Conservation (phyloP, 805 yeast species). For the Yarrowia sp. region DNA sequence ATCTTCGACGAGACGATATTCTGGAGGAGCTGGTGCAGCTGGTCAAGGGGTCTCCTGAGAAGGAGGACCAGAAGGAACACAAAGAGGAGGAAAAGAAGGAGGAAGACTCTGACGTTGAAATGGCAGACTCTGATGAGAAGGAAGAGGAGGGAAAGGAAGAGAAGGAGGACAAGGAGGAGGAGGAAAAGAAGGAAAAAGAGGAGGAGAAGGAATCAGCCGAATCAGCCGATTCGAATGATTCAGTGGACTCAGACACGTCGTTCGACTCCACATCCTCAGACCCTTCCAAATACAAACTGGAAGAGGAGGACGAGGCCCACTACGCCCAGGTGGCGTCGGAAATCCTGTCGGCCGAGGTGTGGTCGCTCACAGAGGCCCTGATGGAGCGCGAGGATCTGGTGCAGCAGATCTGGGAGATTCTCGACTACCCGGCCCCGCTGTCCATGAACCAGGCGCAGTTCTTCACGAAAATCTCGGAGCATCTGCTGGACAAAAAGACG, state of each 20-base stretch:
- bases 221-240: background rate
- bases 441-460: conserved; percentile 78
- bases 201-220: background rate
- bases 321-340: conserved; percentile 74
- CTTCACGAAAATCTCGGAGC: conserved; percentile 89
- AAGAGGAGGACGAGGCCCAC: conserved; percentile 33
- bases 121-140: conserved; percentile 27
- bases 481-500: conserved; percentile 81
- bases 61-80: background rate
- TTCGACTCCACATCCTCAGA: conserved; percentile 37
- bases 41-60: conserved; percentile 27
- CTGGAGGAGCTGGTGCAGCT: conserved; percentile 55
- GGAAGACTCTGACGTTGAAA: conserved; percentile 27
- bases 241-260: conserved; percentile 26
- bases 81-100: conserved; percentile 8
- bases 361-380: conserved; percentile 89
- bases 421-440: conserved; percentile 64
- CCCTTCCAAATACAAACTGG: conserved; percentile 31
- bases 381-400: conserved; percentile 68
- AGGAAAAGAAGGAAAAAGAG: conserved; percentile 28
- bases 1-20: conserved; percentile 73
- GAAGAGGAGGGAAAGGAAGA: conserved; percentile 27
- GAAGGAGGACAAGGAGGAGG: conserved; percentile 30
- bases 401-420: conserved; percentile 71
- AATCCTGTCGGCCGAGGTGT: conserved; percentile 83